These are phyloP conservation scores for Microstegium vimineum DNA, from an alignment of 176 grass and related monocot genomes.

Conservation along the genomic window DNA sequence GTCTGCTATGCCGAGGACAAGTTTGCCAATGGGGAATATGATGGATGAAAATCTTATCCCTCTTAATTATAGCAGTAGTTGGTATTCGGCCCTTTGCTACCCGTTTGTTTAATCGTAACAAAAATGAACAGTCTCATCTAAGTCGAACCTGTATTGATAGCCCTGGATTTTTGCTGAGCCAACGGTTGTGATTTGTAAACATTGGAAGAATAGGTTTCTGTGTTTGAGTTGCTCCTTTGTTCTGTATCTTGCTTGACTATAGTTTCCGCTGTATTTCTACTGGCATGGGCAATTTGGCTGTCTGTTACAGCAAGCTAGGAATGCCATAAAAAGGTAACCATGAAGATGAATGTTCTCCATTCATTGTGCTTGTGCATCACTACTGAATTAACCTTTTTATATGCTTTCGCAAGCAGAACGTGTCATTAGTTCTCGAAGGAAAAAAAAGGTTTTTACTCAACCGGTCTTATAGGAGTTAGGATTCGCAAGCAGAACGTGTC, in stretches of 20 bases:
- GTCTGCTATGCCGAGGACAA: slow-evolving; percentile 87
- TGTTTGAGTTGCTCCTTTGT: background rate
- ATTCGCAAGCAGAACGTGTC: background rate
- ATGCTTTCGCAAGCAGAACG: background rate
- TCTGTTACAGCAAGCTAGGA: background rate
- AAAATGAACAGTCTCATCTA: background rate
- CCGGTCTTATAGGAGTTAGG: too few species aligned
- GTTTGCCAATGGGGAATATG: slow-evolving; percentile 79
- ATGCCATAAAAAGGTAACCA: background rate
- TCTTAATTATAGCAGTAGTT: background rate
- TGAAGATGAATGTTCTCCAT: too few species aligned
- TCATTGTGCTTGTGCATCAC: background rate
- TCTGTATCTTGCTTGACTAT: background rate
- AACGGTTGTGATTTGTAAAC: background rate
- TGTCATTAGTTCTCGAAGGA: background rate
- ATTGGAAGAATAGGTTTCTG: background rate
- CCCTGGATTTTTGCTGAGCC: background rate
- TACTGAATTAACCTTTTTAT: background rate
- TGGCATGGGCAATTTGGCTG: background rate
- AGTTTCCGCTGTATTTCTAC: background rate
- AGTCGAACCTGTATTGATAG: background rate
- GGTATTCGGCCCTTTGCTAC: background rate
- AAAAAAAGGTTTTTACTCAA: background rate
- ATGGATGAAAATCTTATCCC: slow-evolving; percentile 27
- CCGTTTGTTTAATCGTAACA: background rate